Conservation (phyloP, 106 monocot species). For the Ottelia alismoides region DNA sequence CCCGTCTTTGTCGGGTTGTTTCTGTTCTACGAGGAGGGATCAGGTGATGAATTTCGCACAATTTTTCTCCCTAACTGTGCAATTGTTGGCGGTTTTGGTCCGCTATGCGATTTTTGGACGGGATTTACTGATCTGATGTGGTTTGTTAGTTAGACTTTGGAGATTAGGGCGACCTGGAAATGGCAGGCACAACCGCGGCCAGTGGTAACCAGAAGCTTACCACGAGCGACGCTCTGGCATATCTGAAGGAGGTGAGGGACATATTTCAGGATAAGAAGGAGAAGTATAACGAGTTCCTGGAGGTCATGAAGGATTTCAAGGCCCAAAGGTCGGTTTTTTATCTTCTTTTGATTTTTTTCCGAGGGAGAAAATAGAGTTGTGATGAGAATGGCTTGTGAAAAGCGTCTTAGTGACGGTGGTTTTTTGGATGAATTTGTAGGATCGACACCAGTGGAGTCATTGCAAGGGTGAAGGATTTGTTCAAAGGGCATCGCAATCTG, state of each 20-base stretch:
- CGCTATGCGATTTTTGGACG: too few species aligned
- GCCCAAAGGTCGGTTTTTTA: slow-evolving; percentile 46
- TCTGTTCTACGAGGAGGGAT: too few species aligned
- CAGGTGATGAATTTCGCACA: too few species aligned
- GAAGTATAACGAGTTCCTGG: slow-evolving; percentile 80
- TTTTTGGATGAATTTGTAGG: slow-evolving; percentile 11
- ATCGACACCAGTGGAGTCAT: slow-evolving; percentile 70
- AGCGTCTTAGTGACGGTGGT: not conserved
- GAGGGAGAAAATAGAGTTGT: too few species aligned
- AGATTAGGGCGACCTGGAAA: too few species aligned
- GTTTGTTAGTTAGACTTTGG: too few species aligned
- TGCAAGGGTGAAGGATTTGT: slow-evolving; percentile 55
- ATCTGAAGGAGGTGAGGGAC: slow-evolving; percentile 72
- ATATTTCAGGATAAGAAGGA: slow-evolving; percentile 75
- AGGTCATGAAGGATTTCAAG: slow-evolving; percentile 86
- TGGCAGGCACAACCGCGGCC: slow-evolving; percentile 15
- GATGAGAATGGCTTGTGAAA: not conserved
- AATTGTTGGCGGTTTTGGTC: too few species aligned
- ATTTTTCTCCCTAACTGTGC: too few species aligned
- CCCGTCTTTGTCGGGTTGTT: too few species aligned
- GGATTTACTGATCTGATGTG: too few species aligned
- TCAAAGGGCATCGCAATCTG: slow-evolving; percentile 56
- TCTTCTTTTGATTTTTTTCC: not conserved
- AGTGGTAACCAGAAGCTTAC: slow-evolving; percentile 40
- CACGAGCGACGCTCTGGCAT: slow-evolving; percentile 60